Evolutionary conservation across 345 rosid species (phyloP), one percentile per base, ranked within the genome.

Genomic region (Turnera subulata): DNA sequence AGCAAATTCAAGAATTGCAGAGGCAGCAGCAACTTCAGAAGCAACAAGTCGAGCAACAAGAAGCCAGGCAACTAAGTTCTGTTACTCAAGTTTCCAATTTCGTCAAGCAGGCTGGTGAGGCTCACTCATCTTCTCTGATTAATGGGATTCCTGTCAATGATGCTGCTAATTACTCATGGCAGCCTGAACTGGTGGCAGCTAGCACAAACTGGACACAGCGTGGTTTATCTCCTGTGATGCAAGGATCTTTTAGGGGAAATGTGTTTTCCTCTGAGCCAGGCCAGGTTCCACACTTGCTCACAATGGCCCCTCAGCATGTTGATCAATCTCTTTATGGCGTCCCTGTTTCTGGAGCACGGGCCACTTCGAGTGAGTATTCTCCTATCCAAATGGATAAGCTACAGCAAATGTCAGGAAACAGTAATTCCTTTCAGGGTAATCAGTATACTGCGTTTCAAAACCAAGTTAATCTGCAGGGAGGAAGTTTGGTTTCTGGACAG

Each of bases 1-100:
- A 83, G 76, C 80, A 88, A 65, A 67, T 83, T 67, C 92, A 80
- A 66, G 96, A 84, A 68, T 60, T 78, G 71, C 91, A 85, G 68
- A 80, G 80, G 63, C 92, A 83, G 73, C 88, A 75, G 56, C 84
- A 72, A 50, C 64, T 69, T 69, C 82, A 79, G 56, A 48, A 57
- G 61, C 68, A 63, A 53, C 61, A 50, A 18, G 2, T 29, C 23
- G 81, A 73, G 68, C 62, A 67, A 6, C 72, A 73, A 40, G 84
- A 79, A 24, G 63, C 44, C 44, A 76, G 82, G 71, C 79, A 75
- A 56, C 77, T 73, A 59, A 83, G 67, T 62, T 61, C 84, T 38
- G 11, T 77, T 20, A 80, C 70, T 71, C 81, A 74, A 26, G 64
- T 68, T 53, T 63, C 81, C 39, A 45, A 79, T 46, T 40, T 67